A percentile compares a stretch with the other conserved stretches of the same genome.
These are phyloP conservation scores for Penicillium sp. DNA, from an alignment of 2,329 filamentous ascomycete genomes.

Conservation along the genomic window DNA sequence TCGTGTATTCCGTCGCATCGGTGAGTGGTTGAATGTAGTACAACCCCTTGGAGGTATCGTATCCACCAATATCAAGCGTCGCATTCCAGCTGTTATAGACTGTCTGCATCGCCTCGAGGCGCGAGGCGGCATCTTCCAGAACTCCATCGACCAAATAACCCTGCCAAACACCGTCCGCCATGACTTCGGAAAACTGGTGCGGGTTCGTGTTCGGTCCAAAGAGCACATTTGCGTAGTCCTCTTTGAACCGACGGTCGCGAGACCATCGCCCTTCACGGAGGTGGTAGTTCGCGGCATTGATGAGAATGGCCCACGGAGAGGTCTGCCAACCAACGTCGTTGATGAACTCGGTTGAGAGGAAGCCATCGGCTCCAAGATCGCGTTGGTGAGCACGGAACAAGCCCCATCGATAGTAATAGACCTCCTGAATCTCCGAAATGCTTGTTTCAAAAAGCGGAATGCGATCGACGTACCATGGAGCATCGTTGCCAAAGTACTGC, in stretches of 20 bases:
- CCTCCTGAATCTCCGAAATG: constrained; percentile 33
- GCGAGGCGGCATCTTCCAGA: constrained; percentile 33
- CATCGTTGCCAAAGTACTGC: constrained; percentile 26
- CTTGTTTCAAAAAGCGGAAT: constrained; percentile 27
- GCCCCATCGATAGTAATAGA: constrained; percentile 54
- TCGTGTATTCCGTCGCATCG: constrained; percentile 54
- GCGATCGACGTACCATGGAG: constrained; percentile 24
- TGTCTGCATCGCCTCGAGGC: constrained; percentile 33
- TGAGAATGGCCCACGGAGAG: constrained; percentile 48
- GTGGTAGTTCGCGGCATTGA: constrained; percentile 52
- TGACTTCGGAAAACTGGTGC: constrained; percentile 51
- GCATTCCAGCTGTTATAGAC: constrained; percentile 33
- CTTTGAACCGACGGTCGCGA: constrained; percentile 50
- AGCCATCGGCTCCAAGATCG: constrained; percentile 48
- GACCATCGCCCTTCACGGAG: constrained; percentile 52
- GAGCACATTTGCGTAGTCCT: constrained; percentile 51
- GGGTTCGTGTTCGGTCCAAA: constrained; percentile 45
- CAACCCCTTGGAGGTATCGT: constrained; percentile 45
- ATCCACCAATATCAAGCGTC: constrained; percentile 46
- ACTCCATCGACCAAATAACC: constrained; percentile 51
- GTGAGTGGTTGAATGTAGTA: constrained; percentile 51
- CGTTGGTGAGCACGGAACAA: constrained; percentile 52
- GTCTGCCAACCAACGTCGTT: constrained; percentile 50
- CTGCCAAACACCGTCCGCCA: constrained; percentile 46
- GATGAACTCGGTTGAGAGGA: constrained; percentile 53